Base-by-base conservation (phyloP, 257 asterid genomes). In the Apocynum venetum region DNA sequence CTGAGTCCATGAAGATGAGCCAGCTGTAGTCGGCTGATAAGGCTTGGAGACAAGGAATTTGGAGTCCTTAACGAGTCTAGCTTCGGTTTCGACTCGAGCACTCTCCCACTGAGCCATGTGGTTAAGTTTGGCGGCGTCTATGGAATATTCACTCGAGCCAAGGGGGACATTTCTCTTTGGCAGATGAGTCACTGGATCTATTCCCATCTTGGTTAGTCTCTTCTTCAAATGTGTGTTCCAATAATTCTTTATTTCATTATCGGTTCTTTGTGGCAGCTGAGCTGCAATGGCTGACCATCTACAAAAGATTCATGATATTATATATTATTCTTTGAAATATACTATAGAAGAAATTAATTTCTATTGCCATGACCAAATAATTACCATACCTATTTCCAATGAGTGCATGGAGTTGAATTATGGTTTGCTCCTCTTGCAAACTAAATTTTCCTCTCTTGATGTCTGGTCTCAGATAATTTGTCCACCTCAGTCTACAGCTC, bases 221-320 rank as follows among this genome's bases (percentile, higher is more conserved):
- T 89, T 91, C 87, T 89, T 91, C 8, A 91, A 85, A 75, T 89
- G 95, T 1, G 97, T 89, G 76, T 91, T 91, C 97, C 97, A 91
- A 40, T 91, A 91, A 13, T 91, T 91, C 73, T 91, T 91, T 15
- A 91, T 89, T 20, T 91, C 97, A 14, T 91, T 91, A 76, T 91
- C 97, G 2, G 97, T 91, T 81, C 97, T 77, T 60, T 92, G 90
- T 0, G 96, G 87, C 57, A 92, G 80, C 78, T 90, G 92, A 12
- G 92, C 88, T 5, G 97, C 96, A 72, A 92, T 92, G 73, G 96
- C 94, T 78, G 97, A 90, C 97, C 97, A 92, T 83, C 97, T 92
- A 78, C 8, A 44, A 4, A 35, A 49, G 79, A 3, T 14, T 8
- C 49, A 51, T 51, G 15, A 51, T 9, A 11, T 49, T 49, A 0